Evolutionary conservation across 2,329 filamentous ascomycete species (phyloP), one percentile per base, ranked within the genome.

Genomic region (Ophiostoma triangulosporum): DNA sequence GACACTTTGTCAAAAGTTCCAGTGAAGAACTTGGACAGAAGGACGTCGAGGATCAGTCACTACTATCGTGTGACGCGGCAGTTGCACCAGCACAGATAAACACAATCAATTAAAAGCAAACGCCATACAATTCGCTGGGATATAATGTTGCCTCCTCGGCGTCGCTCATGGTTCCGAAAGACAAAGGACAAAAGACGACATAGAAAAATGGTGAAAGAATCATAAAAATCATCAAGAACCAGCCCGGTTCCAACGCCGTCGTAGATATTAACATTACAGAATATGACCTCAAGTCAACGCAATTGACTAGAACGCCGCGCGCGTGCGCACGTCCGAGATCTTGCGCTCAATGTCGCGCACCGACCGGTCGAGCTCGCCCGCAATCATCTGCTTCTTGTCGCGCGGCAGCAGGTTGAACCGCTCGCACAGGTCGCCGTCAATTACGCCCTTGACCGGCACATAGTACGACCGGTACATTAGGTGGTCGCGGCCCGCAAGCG

Each of bases 401-500:
- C 83, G 85, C 26, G 85, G 77, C 57, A 98, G 73, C 56, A 93
- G 71, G 55, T 88, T 80, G 69, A 88, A 98, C 60, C 89, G 80
- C 73, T 99, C 93, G 63, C 93, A 95, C 38, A 99, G 73, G 69
- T 99, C 93, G 27, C 93, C 93, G 68, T 99, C 93, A 62, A 99
- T 95, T 27, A 94, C 83, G 8, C 90, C 90, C 75, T 98, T 98
- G 40, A 95, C 88, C 0, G 93, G 94, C 6, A 88, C 88, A 66
- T 97, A 98, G 69, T 97, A 98, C 59, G 89, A 83, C 58, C 94
- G 79, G 68, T 95, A 99, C 63, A 95, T 94, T 46, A 99, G 74
- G 68, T 99, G 93, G 66, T 98, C 94, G 59, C 94, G 79, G 40
- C 93, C 94, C 20, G 88, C 87, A 48, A 98, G 72, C 7, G 91